Evolutionary conservation across 805 yeast genomes (phyloP), one percentile per base, ranked within the genome.

Genomic region (Teunomyces stri): DNA sequence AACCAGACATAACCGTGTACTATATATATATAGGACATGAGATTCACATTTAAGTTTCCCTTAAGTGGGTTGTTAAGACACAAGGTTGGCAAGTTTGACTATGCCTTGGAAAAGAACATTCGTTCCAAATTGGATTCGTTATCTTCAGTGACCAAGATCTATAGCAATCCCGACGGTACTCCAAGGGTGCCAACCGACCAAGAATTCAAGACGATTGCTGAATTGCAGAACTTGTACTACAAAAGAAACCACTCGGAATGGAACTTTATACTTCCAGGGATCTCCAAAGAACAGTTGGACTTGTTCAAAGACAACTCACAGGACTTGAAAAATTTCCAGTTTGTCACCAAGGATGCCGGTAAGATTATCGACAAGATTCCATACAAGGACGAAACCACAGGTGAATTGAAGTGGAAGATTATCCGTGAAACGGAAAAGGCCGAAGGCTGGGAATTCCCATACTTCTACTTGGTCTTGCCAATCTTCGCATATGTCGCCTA

Each of bases 401-500:
- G 96, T 31, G 85, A 82, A 58, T 78, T 87, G 58, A 81, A 82
- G 59, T 88, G 94, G 95, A 78, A 81, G 57, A 70, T 87, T 47
- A 82, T 89, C 40, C 77, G 94, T 52, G 89, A 82, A 61, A 80
- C 84, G 45, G 82, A 79, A 58, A 82, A 82, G 61, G 76, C 76
- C 31, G 95, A 88, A 70, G 95, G 95, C 42, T 88, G 96, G 96
- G 96, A 89, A 63, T 73, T 74, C 53, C 74, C 87, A 46, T 82
- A 84, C 58, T 87, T 84, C 69, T 84, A 78, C 65, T 71, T 84
- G 46, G 85, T 85, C 54, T 78, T 88, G 49, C 96, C 96, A 15
- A 81, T 83, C 21, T 72, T 85, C 61, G 70, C 80, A 42, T 71
- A 82, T 53, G 68, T 86, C 40, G 72, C 82, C 45, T 81, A 72